A percentile compares a stretch with the other conserved stretches of the same genome.
Evolutionary conservation across 441 rosid genomes (phyloP).

Genomic region (California macrophylla): DNA sequence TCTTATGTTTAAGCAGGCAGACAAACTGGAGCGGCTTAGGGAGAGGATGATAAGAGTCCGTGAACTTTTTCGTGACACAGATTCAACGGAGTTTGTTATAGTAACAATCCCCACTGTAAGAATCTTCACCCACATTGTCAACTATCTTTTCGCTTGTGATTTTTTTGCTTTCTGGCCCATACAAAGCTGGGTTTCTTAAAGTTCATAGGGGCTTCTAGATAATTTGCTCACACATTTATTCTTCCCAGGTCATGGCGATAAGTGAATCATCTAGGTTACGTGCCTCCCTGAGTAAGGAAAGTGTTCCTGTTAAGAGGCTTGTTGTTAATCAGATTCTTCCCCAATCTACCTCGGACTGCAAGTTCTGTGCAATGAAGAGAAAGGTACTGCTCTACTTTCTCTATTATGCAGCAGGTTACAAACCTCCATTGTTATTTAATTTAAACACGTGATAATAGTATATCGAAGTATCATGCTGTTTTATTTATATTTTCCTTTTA

Average conservation of each 20-base stretch:
- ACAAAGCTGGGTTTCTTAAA: neutral
- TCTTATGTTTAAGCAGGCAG: slow-evolving; percentile 32
- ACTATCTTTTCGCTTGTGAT: too few relatives aligned
- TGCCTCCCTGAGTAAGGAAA: slow-evolving; percentile 53
- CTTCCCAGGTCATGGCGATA: slow-evolving; percentile 52
- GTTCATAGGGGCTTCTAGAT: too few relatives aligned
- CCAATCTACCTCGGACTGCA: slow-evolving; percentile 49
- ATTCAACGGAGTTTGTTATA: slow-evolving; percentile 57
- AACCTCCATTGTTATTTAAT: slow-evolving; percentile 33
- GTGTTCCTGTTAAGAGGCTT: slow-evolving; percentile 52
- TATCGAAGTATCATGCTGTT: slow-evolving; percentile 10
- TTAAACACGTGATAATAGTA: neutral
- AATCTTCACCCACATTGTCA: slow-evolving; percentile 8
- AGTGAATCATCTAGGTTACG: slow-evolving; percentile 66
- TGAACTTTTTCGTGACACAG: slow-evolving; percentile 47
- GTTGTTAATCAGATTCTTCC: slow-evolving; percentile 64
- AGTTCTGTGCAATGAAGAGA: slow-evolving; percentile 49
- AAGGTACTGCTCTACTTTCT: slow-evolving; percentile 33
- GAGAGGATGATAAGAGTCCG: slow-evolving; percentile 60
- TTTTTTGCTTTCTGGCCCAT: neutral
- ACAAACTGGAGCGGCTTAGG: slow-evolving; percentile 48
- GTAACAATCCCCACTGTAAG: slow-evolving; percentile 74
- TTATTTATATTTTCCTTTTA: neutral
- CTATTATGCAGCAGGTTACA: slow-evolving; percentile 10
- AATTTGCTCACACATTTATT: neutral